These are phyloP conservation scores for Licmophora abbreviata DNA, from an alignment of 108 stramenopile species.

Conservation along the genomic window DNA sequence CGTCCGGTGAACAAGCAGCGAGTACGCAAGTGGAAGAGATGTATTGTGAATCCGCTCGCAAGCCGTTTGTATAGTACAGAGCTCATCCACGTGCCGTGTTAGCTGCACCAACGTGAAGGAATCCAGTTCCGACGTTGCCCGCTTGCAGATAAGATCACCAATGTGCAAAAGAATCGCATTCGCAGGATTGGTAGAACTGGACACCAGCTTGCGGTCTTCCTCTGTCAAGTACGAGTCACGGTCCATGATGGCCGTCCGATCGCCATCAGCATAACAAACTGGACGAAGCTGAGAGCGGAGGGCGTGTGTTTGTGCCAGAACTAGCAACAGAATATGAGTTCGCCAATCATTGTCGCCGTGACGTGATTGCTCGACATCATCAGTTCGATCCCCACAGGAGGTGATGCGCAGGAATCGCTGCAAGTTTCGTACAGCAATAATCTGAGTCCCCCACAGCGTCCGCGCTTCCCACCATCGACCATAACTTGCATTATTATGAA, in stretches of 20 bases:
- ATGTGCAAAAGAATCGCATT: conserved; percentile 7
- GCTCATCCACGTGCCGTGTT: not conserved
- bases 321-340: not conserved
- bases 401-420: not conserved
- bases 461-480: conserved; percentile 16
- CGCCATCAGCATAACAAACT: conserved; percentile 1
- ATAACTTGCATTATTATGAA: conserved; percentile 18
- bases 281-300: conserved; percentile 10
- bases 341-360: not conserved
- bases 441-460: conserved; percentile 12
- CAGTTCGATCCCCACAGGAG: not conserved
- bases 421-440: conserved; percentile 8
- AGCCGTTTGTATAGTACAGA: conserved; percentile 12
- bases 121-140: conserved; percentile 2
- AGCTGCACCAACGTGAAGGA: conserved; percentile 12
- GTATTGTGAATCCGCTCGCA: conserved; percentile 17
- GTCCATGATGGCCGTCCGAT: conserved; percentile 1
- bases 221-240: conserved; percentile 7
- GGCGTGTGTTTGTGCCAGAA: conserved; percentile 12
- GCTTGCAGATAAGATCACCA: conserved; percentile 3
- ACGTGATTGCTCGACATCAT: not conserved
- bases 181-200: conserved; percentile 3
- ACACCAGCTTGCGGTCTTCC: not conserved
- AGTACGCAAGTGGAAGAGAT: conserved; percentile 11
- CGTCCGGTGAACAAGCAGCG: conserved; percentile 9